A percentile compares a stretch with the other conserved stretches of the same genome.
phyloP scores from a whole-genome alignment of 805 yeast species.

The Hanseniaspora hatyaiensis region DNA sequence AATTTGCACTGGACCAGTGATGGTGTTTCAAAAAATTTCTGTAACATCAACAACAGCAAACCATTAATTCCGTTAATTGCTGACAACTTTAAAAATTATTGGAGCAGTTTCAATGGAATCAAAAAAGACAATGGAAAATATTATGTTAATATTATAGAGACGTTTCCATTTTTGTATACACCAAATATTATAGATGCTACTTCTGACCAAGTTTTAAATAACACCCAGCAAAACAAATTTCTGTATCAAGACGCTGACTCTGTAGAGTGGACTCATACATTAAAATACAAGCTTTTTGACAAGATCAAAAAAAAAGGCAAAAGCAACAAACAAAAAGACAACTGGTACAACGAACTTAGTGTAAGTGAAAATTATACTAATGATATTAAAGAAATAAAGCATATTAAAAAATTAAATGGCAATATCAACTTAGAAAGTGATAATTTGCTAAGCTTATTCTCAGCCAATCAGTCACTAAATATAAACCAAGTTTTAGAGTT shows the following conservation, averaged over 20 bases:
- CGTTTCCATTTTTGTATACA: constrained; percentile 49
- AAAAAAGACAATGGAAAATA: constrained; percentile 17
- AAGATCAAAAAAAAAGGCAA: constrained; percentile 15
- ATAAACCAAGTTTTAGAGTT: too few species aligned
- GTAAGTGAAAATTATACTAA: constrained; percentile 42
- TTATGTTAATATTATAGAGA: constrained; percentile 30
- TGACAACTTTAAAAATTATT: constrained; percentile 39
- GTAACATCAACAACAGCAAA: too few species aligned
- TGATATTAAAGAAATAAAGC: constrained; percentile 29
- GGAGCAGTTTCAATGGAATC: constrained; percentile 32
- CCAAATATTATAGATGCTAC: constrained; percentile 32
- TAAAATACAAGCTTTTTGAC: constrained; percentile 17
- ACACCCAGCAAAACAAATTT: constrained; percentile 4
- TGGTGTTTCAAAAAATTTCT: too few species aligned
- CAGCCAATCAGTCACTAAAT: too few species aligned
- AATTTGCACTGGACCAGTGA: constrained; percentile 16
- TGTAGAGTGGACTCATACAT: constrained; percentile 19
- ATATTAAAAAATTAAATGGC: not conserved
- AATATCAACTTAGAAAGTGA: too few species aligned
- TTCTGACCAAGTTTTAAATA: constrained; percentile 8
- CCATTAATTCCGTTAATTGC: constrained; percentile 52
- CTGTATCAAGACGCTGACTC: constrained; percentile 6
- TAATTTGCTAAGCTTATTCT: too few species aligned
- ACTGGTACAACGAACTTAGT: constrained; percentile 40
- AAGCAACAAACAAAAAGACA: constrained; percentile 19